phyloP scores from a whole-genome alignment of 352 stramenopile species.

The Pythium sukuiense region DNA sequence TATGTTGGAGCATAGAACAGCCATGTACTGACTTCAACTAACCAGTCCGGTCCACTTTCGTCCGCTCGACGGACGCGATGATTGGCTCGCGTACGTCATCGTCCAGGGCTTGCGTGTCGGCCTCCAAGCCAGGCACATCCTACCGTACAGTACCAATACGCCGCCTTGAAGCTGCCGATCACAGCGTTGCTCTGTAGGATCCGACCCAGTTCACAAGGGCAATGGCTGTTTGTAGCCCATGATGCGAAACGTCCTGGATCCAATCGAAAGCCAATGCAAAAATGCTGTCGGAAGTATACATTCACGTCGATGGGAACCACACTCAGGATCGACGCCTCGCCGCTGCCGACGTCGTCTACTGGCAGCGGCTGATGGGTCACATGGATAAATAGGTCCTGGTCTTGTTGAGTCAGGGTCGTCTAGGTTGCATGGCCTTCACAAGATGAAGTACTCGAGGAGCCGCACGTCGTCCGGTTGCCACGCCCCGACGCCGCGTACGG shows the following conservation, averaged over 20 bases:
- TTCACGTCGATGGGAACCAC: not conserved
- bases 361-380: not conserved
- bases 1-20: not conserved
- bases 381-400: conserved; percentile 3
- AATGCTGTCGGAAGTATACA: not conserved
- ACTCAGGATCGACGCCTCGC: not conserved
- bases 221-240: no score
- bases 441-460: conserved; percentile 76
- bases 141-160: no score
- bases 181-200: no score
- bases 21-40: conserved; percentile 6
- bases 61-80: not conserved
- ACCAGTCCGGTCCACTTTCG: not conserved
- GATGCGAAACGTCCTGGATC: no score
- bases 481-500: conserved; percentile 9
- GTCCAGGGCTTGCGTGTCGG: not conserved
- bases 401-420: not conserved
- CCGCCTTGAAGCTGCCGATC: no score
- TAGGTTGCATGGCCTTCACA: conserved; percentile 28
- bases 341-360: not conserved
- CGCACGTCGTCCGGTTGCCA: conserved; percentile 58
- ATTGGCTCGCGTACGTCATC: conserved; percentile 10
- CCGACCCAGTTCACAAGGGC: no score
- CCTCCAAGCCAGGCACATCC: not conserved
- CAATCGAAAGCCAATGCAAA: no score